Evolutionary conservation across 2,329 filamentous ascomycete species (phyloP).

Genomic region (Cercospora janseana): DNA sequence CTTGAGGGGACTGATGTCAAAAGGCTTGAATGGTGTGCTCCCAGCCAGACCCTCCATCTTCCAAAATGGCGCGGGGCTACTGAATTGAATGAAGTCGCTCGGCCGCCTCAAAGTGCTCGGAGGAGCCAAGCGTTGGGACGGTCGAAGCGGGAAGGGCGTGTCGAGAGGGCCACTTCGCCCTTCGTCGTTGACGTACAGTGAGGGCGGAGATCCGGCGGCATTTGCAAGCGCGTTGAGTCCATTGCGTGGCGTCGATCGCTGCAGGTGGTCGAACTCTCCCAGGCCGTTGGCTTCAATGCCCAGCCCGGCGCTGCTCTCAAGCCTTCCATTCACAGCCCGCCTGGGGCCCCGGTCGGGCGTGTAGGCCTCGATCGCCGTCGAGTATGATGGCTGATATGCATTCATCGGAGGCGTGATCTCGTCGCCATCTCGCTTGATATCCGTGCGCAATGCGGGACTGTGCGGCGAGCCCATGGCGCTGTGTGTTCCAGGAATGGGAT

Average conservation of each 20-base stretch:
- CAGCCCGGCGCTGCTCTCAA: slow-evolving; percentile 30
- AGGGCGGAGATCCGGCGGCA: slow-evolving; percentile 40
- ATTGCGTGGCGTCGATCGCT: slow-evolving; percentile 37
- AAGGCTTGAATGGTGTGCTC: slow-evolving; percentile 60
- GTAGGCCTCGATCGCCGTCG: slow-evolving; percentile 52
- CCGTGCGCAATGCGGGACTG: slow-evolving; percentile 55
- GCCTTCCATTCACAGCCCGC: slow-evolving; percentile 30
- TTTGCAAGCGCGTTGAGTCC: slow-evolving; percentile 39
- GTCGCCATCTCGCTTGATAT: slow-evolving; percentile 44
- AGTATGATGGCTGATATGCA: slow-evolving; percentile 43
- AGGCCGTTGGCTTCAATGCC: slow-evolving; percentile 34
- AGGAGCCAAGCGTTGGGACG: slow-evolving; percentile 66
- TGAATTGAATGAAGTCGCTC: slow-evolving; percentile 82
- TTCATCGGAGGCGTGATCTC: slow-evolving; percentile 47
- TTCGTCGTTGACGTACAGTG: slow-evolving; percentile 41
- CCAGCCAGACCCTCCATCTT: slow-evolving; percentile 76
- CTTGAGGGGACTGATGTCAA: slow-evolving; percentile 41
- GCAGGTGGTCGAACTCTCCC: slow-evolving; percentile 32
- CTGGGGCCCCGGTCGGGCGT: slow-evolving; percentile 55
- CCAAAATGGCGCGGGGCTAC: slow-evolving; percentile 84
- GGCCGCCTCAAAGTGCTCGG: slow-evolving; percentile 78
- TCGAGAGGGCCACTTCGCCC: slow-evolving; percentile 37
- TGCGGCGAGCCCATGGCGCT: slow-evolving; percentile 43
- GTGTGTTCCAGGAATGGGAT: slow-evolving; percentile 39
- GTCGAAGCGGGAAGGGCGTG: slow-evolving; percentile 40